Percentiles rank a stretch among this genome's conserved stretches.
Evolutionary conservation across 257 asterid species (phyloP).

Genomic region (Catharanthus roseus): DNA sequence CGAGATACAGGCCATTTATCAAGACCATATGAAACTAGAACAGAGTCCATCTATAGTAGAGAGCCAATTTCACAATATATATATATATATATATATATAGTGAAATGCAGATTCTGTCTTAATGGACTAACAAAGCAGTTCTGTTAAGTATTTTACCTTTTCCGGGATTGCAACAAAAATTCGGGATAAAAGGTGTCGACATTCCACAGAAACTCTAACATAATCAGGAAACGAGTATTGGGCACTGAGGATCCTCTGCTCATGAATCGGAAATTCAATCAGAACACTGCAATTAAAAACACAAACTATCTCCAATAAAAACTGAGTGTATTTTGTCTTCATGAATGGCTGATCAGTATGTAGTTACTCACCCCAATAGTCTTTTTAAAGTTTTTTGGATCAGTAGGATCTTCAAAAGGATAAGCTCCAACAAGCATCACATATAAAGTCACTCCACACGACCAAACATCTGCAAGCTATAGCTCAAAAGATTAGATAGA

Average conservation of each 20-base stretch:
- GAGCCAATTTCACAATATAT: no score
- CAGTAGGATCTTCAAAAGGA: conserved; percentile 38
- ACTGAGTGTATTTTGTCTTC: background rate
- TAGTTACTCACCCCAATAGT: conserved; percentile 32
- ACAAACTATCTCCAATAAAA: background rate
- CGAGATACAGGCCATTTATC: background rate
- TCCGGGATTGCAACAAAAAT: conserved; percentile 40
- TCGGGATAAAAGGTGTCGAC: conserved; percentile 31
- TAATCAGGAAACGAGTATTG: conserved; percentile 34
- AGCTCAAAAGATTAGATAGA: conserved; percentile 10
- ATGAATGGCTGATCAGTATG: background rate
- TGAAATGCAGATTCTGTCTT: background rate
- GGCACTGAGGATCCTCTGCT: conserved; percentile 35
- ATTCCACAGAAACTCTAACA: conserved; percentile 29
- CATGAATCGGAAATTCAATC: conserved; percentile 5
- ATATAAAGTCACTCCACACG: conserved; percentile 42
- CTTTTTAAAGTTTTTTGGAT: conserved; percentile 34
- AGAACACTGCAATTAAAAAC: conserved; percentile 10
- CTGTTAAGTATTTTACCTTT: conserved; percentile 21
- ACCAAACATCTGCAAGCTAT: conserved; percentile 48
- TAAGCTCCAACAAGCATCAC: conserved; percentile 41
- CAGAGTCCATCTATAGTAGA: background rate
- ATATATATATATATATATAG: no score
- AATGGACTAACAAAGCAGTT: background rate
- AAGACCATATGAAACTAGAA: background rate